A percentile compares a stretch with the other conserved stretches of the same genome.
Conservation (phyloP, 2,329 filamentous ascomycete species). For the Coccinonectria pachysandricola region DNA sequence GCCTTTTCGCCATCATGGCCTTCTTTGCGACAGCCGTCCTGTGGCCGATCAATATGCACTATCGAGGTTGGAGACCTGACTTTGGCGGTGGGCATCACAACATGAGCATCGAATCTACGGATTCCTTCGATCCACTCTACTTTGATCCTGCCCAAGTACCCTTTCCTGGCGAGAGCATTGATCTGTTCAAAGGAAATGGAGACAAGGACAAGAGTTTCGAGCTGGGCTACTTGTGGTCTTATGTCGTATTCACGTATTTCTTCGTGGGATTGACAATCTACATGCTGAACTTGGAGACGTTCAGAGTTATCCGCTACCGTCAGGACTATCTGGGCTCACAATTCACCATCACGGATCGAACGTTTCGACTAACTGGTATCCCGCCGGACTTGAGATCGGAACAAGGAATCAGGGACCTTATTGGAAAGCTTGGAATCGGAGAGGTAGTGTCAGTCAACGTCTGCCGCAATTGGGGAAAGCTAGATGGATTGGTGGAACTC, state of each 20-base stretch:
- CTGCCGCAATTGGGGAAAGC: conserved; percentile 74
- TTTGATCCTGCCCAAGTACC: conserved; percentile 5
- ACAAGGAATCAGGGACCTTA: conserved; percentile 70
- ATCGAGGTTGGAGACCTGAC: conserved; percentile 17
- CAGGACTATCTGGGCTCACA: conserved; percentile 90
- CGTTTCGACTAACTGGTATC: conserved; percentile 83
- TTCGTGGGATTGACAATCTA: conserved; percentile 78
- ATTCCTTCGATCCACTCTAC: conserved; percentile 4
- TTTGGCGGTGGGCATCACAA: conserved; percentile 1
- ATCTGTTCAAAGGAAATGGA: conserved; percentile 19
- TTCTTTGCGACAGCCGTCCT: conserved; percentile 75
- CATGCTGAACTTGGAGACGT: conserved; percentile 72
- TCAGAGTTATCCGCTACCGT: conserved; percentile 71
- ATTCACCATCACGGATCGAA: conserved; percentile 91
- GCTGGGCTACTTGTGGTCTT: conserved; percentile 69
- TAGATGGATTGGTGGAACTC: conserved; percentile 65
- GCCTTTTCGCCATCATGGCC: conserved; percentile 67
- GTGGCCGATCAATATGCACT: conserved; percentile 73
- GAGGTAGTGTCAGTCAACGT: conserved; percentile 80
- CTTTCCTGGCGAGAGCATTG: conserved; percentile 8
- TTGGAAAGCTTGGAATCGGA: conserved; percentile 82
- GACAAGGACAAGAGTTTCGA: conserved; percentile 26
- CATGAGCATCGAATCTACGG: conserved; percentile 1
- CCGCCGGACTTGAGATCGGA: conserved; percentile 71
- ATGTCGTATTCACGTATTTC: conserved; percentile 87